Base-by-base conservation (phyloP, 2,329 filamentous ascomycete species). In the Ilyonectria destructans region DNA sequence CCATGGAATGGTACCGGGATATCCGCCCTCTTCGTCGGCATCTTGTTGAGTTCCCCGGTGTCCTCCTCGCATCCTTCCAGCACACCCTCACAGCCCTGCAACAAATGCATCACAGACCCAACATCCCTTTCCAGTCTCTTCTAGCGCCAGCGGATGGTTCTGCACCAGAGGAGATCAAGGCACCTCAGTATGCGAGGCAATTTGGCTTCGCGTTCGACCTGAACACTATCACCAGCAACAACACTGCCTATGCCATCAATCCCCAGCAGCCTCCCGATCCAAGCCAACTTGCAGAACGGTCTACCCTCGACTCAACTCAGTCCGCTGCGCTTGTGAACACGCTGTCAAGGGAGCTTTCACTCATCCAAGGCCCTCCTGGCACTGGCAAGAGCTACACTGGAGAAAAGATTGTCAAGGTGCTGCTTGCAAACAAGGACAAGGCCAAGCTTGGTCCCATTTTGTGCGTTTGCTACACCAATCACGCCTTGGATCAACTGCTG, bases 291-390 rank as follows among this genome's bases (percentile, higher is more conserved):
- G 58, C 65, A 33, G n/a, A 56, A 1, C 45, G 17, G 1, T 85
- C 87, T 0, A 81, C 78, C 0, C 83, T 93, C 0, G 90, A 93
- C 67, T 69, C 74, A 3, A 84, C 83, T 0, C 86, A 89, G 63
- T 85, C 85, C 6, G 69, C 70, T 2, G 88, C 89, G 0, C 75
- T 92, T 0, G 69, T 90, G 0, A 80, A 83, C 6, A 84, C 88
- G 2, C 78, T 93, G 0, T 84, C 81, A 0, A 82, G 85, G 0
- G 83, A 85, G 35, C 80, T 91, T 19, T 86, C 89, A 1, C 82
- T 92, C 2, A 90, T 92, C 10, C 90, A 93, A 80, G 91, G 91
- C 0, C 91, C 91, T 0, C 91, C 91, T 0, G 91, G 91, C 0
- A 93, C 91, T 0, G 91, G 91, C 0, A 93, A 93, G 75, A 87